Evolutionary conservation across 2,329 filamentous ascomycete genomes (phyloP).

Genomic region (Lecanicillium sp.): DNA sequence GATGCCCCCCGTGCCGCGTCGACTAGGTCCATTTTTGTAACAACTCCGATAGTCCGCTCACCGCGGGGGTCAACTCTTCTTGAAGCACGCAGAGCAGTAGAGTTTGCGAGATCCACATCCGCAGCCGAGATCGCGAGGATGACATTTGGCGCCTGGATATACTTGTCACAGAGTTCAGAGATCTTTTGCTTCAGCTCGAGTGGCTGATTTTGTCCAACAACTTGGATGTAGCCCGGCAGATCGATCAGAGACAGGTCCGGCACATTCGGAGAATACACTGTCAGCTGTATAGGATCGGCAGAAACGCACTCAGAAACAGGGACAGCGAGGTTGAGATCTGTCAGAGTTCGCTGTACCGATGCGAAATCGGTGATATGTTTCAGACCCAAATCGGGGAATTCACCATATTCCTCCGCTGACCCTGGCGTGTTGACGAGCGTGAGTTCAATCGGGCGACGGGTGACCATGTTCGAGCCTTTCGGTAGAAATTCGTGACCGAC

Average conservation of each 20-base stretch:
- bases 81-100: conserved; percentile 83
- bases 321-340: conserved; percentile 90
- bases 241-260: conserved; percentile 95
- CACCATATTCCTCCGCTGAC: conserved; percentile 81
- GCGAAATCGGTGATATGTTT: conserved; percentile 88
- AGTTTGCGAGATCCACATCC: conserved; percentile 95
- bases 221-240: conserved; percentile 94
- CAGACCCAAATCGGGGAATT: conserved; percentile 87
- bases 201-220: conserved; percentile 85
- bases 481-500: conserved; percentile 97
- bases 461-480: conserved; percentile 99
- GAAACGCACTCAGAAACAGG: conserved; percentile 87
- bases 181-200: conserved; percentile 92
- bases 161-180: conserved; percentile 92
- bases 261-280: conserved; percentile 91
- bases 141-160: conserved; percentile 92
- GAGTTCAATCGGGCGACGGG: conserved; percentile 87
- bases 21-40: conserved; percentile 98
- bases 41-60: conserved; percentile 95
- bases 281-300: conserved; percentile 92
- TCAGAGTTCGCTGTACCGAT: conserved; percentile 87
- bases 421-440: conserved; percentile 94
- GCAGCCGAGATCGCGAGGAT: conserved; percentile 96
- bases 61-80: conserved; percentile 88
- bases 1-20: conserved; percentile 71